Conservation (phyloP, 1,139 yeast species). For the Yamadazyma triangularis region DNA sequence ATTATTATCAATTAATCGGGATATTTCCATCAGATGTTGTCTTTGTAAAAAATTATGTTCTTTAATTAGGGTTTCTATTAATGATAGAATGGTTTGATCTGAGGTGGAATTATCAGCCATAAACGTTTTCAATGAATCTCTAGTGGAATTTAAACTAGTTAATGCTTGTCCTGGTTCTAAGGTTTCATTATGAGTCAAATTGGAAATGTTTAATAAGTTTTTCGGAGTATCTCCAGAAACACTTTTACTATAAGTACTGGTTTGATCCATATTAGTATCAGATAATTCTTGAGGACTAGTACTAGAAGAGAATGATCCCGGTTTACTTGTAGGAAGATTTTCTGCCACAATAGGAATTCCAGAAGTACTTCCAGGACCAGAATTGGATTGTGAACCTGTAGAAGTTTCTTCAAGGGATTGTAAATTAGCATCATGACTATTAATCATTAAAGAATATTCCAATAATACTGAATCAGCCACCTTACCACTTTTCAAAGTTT, state of each 20-base stretch:
- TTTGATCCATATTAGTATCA: background rate
- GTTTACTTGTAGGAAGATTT: background rate
- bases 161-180: background rate
- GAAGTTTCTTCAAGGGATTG: background rate
- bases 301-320: background rate
- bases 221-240: background rate
- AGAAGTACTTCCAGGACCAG: background rate
- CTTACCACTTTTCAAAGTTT: conserved; percentile 26
- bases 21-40: conserved; percentile 10
- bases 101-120: conserved; percentile 1
- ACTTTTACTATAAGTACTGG: background rate
- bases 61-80: conserved; percentile 11
- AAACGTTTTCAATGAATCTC: conserved; percentile 1
- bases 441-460: conserved; percentile 4
- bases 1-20: conserved; percentile 11
- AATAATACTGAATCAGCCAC: conserved; percentile 13
- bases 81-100: conserved; percentile 4
- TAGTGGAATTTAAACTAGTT: conserved; percentile 1
- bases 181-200: background rate
- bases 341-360: too few relatives aligned
- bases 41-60: conserved; percentile 11
- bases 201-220: background rate
- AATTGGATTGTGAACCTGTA: background rate
- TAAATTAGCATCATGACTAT: background rate
- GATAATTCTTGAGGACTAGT: background rate